Percentiles rank a stretch among this genome's conserved stretches.
Evolutionary conservation across 2,329 filamentous ascomycete species (phyloP).

Genomic region (Talaromyces piceae): DNA sequence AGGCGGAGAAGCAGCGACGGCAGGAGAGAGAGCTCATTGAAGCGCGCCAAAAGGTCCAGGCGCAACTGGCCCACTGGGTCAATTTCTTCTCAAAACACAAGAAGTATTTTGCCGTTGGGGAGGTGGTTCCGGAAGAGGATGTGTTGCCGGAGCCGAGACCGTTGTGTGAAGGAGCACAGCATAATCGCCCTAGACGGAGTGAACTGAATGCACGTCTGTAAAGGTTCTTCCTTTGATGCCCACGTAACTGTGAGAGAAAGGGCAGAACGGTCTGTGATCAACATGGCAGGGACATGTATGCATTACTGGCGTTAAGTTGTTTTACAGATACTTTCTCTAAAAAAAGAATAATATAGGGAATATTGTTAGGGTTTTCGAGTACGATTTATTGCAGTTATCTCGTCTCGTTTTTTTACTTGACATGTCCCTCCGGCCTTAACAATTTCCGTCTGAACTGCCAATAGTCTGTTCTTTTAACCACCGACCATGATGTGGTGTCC

Average conservation of each 20-base stretch:
- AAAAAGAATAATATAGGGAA: not conserved
- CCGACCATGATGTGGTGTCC: constrained; percentile 27
- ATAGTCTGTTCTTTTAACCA: constrained; percentile 14
- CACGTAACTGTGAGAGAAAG: not conserved
- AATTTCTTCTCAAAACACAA: constrained; percentile 71
- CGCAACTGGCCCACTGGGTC: constrained; percentile 71
- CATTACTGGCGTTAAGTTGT: not conserved
- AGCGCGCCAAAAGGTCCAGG: constrained; percentile 58
- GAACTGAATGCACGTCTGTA: constrained; percentile 10
- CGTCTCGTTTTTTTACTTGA: constrained; percentile 25
- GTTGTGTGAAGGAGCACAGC: constrained; percentile 65
- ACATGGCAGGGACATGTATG: not conserved
- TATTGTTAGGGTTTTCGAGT: constrained; percentile 5
- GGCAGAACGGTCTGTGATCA: not conserved
- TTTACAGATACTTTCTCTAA: not conserved
- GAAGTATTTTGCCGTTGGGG: constrained; percentile 76
- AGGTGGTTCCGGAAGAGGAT: constrained; percentile 52
- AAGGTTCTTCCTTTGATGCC: no score
- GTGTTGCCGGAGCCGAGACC: constrained; percentile 44
- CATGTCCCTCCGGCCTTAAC: constrained; percentile 16
- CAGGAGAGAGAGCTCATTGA: constrained; percentile 57
- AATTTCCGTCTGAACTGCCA: not conserved
- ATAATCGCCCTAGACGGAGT: constrained; percentile 51
- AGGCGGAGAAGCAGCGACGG: constrained; percentile 41
- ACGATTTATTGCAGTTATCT: constrained; percentile 11